Base-by-base conservation (phyloP, 176 grass and related monocot genomes). In the Aegilops umbellulata region DNA sequence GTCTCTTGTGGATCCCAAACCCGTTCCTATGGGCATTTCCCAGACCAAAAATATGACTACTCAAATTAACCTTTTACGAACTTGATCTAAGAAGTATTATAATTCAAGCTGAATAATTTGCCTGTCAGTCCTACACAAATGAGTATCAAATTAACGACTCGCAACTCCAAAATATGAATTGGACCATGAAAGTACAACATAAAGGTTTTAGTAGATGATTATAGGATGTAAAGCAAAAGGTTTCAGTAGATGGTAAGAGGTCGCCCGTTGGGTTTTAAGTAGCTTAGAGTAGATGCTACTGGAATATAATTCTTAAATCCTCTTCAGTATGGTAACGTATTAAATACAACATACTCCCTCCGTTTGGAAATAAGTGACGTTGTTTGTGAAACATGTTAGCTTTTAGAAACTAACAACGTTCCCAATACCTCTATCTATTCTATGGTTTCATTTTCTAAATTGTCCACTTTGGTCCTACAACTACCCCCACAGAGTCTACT, bases 61-160 rank as follows among this genome's bases (percentile, higher is more conserved):
- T 57, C 25, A 82, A 27, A 57, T 76, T 14, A 2, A 44, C 24
- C 39, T 30, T 42, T 64, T 41, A 66, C 12, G 32, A 24, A 7
- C 74, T 76, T 58, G 42, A 76, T 44, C 20, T 44, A 44, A 60
- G 8, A 77, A 25, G 64, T 67, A 20, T 67, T 27, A 34, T 63
- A 74, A 29, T 58, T 76, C 61, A 57, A 87, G 79, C 60, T 67
- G 44, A 65, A 23, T 65, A 8, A 44, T 57, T 87, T 81, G 69
- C 23, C 30, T n/a, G 13, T 23, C 65, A 75, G 38, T 8, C 6
- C 24, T 80, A 46, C 60, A 44, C 15, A 44, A 26, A 80, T 65
- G 60, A 46, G 15, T 19, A 47, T 10, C 6, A 61, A 47, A 4
- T 10, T 14, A 35, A 51, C 19, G 29, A 53, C 34, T 65, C 76